Conservation (phyloP, 2,329 filamentous ascomycete genomes). For the Apiospora arundinis region DNA sequence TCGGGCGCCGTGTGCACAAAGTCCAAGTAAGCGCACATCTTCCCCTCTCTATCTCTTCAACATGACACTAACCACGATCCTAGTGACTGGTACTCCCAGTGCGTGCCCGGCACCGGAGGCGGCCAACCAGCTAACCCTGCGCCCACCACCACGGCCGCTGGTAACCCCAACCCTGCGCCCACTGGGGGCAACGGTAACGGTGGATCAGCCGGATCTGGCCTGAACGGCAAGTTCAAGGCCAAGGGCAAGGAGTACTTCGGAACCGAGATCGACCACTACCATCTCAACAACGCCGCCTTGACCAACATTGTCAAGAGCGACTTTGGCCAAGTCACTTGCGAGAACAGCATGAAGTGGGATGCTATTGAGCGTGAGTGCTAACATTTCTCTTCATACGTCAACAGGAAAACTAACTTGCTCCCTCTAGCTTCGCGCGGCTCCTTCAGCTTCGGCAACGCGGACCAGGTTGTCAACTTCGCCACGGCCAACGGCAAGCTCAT, state of each 20-base stretch:
- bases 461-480: conserved; percentile 45
- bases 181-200: conserved; percentile 4
- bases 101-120: conserved; percentile 6
- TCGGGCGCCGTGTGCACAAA: conserved; percentile 11
- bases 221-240: conserved; percentile 19
- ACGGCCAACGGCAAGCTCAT: conserved; percentile 44
- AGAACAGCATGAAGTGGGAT: conserved; percentile 22
- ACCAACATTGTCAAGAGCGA: conserved; percentile 21
- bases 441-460: conserved; percentile 30
- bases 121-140: not conserved
- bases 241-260: conserved; percentile 21
- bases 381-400: too few species aligned
- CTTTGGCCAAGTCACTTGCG: conserved; percentile 17
- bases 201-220: not conserved
- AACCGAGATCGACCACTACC: conserved; percentile 20
- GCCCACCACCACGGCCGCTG: not conserved
- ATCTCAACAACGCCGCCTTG: conserved; percentile 33
- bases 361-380: not conserved
- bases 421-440: conserved; percentile 12
- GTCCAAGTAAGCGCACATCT: not conserved
- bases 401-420: not conserved
- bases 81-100: conserved; percentile 21
- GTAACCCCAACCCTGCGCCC: not conserved
- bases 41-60: not conserved
- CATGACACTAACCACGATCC: not conserved